Evolutionary conservation across 2,329 filamentous ascomycete species (phyloP).

Genomic region (Annulohypoxylon truncatum): DNA sequence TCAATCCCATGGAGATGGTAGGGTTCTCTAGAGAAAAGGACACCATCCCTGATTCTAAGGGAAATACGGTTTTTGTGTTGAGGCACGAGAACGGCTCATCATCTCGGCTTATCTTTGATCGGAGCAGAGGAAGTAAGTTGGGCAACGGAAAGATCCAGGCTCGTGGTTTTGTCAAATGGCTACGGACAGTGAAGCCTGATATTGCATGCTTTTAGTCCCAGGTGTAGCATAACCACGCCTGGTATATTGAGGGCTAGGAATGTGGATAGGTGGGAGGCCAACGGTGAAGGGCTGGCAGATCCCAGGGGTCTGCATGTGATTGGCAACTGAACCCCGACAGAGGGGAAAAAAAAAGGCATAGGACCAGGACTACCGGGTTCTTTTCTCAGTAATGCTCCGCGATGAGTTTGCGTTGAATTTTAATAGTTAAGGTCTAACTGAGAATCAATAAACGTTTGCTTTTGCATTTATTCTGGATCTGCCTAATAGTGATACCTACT

Average conservation of each 20-base stretch:
- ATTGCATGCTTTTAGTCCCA: constrained; percentile 31
- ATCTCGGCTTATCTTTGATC: constrained; percentile 41
- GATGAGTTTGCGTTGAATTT: not conserved
- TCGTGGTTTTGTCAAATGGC: constrained; percentile 43
- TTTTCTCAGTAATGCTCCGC: not conserved
- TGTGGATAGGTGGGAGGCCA: too few species aligned
- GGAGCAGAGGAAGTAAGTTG: constrained; percentile 34
- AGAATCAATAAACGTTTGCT: not conserved
- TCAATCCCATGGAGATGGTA: constrained; percentile 38
- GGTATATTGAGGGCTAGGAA: not conserved
- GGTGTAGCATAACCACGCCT: too few species aligned
- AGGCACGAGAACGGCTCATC: constrained; percentile 22
- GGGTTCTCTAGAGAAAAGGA: constrained; percentile 28
- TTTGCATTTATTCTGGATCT: not conserved
- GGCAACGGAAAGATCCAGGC: constrained; percentile 42
- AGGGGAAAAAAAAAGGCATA: too few species aligned
- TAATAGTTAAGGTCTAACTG: not conserved
- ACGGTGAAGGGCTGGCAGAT: not conserved
- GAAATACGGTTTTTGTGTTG: constrained; percentile 32
- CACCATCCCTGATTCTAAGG: constrained; percentile 24
- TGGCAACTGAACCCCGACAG: not conserved
- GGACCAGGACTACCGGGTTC: not conserved
- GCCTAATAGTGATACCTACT: too few species aligned
- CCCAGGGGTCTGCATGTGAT: not conserved
- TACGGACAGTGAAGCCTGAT: constrained; percentile 34